Evolutionary conservation across 164 flowering plant genomes (phyloP).

Genomic region (Liquidambar formosana): DNA sequence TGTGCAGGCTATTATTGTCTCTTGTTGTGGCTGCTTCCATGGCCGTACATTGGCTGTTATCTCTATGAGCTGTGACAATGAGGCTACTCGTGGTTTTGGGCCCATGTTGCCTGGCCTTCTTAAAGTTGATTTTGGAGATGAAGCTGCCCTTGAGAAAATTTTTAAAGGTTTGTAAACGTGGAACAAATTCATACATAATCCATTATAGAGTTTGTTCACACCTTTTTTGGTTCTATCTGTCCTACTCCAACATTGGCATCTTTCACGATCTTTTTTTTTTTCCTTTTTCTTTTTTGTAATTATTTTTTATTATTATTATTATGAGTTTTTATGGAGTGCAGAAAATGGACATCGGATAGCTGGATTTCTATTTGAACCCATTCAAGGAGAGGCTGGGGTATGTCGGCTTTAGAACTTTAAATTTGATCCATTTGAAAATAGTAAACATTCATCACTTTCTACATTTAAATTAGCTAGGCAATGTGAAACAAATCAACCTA

Average conservation of each 20-base stretch:
- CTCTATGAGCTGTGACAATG: slow-evolving; percentile 99
- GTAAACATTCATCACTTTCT: background rate
- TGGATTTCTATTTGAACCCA: slow-evolving; percentile 97
- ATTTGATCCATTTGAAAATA: background rate
- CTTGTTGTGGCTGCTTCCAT: slow-evolving; percentile 99
- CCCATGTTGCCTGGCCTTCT: slow-evolving; percentile 87
- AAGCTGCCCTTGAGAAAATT: slow-evolving; percentile 70
- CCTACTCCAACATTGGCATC: background rate
- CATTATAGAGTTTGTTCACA: background rate
- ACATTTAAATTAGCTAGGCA: background rate
- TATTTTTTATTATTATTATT: background rate
- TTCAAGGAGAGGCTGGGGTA: slow-evolving; percentile 99
- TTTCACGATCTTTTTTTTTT: no score
- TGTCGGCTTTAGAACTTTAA: slow-evolving; percentile 15
- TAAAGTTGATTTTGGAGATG: slow-evolving; percentile 95
- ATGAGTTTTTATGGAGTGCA: slow-evolving; percentile 38
- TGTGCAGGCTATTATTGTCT: slow-evolving; percentile 85
- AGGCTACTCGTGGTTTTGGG: slow-evolving; percentile 93
- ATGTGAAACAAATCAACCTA: background rate
- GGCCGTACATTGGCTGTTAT: slow-evolving; percentile 92
- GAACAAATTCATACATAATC: background rate
- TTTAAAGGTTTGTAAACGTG: slow-evolving; percentile 55
- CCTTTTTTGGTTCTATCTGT: background rate
- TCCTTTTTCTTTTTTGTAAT: no score
- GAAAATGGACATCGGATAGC: slow-evolving; percentile 83